phyloP scores from a whole-genome alignment of 805 yeast species.

The Wickerhamomyces sydowiorum region DNA sequence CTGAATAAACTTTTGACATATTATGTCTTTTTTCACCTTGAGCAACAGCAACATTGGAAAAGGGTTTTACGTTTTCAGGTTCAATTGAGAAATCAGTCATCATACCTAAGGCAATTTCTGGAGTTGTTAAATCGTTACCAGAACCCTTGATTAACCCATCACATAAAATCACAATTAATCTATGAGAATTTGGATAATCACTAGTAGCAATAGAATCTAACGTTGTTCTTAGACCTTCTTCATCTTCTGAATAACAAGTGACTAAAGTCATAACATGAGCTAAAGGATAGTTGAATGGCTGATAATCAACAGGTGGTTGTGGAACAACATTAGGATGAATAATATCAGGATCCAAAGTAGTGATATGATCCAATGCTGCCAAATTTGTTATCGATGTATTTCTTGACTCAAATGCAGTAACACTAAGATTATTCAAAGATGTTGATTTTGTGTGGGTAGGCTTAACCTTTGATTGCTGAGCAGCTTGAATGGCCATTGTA shows the following conservation, averaged over 20 bases:
- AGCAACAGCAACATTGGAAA: slow-evolving; percentile 93
- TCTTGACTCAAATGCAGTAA: slow-evolving; percentile 19
- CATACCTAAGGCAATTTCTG: slow-evolving; percentile 83
- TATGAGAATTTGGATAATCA: slow-evolving; percentile 93
- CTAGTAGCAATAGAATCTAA: slow-evolving; percentile 92
- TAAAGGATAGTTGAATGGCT: slow-evolving; percentile 81
- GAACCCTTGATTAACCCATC: slow-evolving; percentile 95
- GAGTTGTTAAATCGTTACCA: slow-evolving; percentile 83
- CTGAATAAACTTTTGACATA: slow-evolving; percentile 95
- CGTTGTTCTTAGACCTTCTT: slow-evolving; percentile 78
- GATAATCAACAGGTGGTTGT: slow-evolving; percentile 86
- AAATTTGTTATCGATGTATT: slow-evolving; percentile 20
- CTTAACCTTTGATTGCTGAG: slow-evolving; percentile 15
- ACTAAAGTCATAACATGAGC: slow-evolving; percentile 70
- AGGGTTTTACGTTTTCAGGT: slow-evolving; percentile 68
- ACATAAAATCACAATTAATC: slow-evolving; percentile 76
- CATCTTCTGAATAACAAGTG: slow-evolving; percentile 94
- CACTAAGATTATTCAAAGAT: slow-evolving; percentile 2
- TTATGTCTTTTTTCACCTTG: slow-evolving; percentile 93
- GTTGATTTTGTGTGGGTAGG: slow-evolving; percentile 8
- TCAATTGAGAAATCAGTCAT: slow-evolving; percentile 75
- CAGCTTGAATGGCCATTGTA: slow-evolving; percentile 66
- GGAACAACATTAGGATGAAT: slow-evolving; percentile 78
- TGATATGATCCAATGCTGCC: slow-evolving; percentile 23
- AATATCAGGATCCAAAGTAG: slow-evolving; percentile 49